phyloP scores from a whole-genome alignment of 306 rosid genomes.

The Trifolium fragiferum region DNA sequence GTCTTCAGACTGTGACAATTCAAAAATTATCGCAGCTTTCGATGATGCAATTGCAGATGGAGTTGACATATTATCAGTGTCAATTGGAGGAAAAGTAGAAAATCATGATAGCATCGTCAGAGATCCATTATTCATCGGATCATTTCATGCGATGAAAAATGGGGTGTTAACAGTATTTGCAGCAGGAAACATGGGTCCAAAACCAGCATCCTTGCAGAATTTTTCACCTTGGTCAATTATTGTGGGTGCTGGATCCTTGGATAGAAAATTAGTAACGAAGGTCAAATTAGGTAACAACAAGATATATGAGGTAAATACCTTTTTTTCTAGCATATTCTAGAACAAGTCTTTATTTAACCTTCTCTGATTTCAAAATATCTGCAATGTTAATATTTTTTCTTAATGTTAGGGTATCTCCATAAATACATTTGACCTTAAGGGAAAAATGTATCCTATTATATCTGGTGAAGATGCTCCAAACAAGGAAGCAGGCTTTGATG shows the following conservation, averaged over 20 bases:
- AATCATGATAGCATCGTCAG: no score
- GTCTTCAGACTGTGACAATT: no score
- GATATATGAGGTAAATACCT: no score
- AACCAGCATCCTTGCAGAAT: not conserved
- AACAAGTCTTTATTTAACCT: no score
- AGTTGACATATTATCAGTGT: conserved; percentile 53
- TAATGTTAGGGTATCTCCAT: no score
- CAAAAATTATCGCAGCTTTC: conserved; percentile 19
- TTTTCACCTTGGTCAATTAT: conserved; percentile 54
- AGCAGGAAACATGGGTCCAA: conserved; percentile 48
- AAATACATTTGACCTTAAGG: no score
- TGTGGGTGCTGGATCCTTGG: conserved; percentile 57
- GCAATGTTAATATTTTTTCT: no score
- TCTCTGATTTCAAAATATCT: no score
- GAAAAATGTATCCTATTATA: no score
- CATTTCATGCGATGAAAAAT: conserved; percentile 51
- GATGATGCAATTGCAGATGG: conserved; percentile 58
- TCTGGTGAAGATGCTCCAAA: no score
- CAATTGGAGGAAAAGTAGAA: conserved; percentile 5
- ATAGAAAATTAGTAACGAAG: conserved; percentile 47
- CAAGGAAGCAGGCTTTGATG: no score
- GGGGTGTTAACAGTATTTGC: conserved; percentile 26
- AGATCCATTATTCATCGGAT: conserved; percentile 49
- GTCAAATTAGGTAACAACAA: conserved; percentile 44
- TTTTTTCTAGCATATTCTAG: no score